phyloP scores from a whole-genome alignment of 2,329 filamentous ascomycete genomes.

The Aspergillus sp. region DNA sequence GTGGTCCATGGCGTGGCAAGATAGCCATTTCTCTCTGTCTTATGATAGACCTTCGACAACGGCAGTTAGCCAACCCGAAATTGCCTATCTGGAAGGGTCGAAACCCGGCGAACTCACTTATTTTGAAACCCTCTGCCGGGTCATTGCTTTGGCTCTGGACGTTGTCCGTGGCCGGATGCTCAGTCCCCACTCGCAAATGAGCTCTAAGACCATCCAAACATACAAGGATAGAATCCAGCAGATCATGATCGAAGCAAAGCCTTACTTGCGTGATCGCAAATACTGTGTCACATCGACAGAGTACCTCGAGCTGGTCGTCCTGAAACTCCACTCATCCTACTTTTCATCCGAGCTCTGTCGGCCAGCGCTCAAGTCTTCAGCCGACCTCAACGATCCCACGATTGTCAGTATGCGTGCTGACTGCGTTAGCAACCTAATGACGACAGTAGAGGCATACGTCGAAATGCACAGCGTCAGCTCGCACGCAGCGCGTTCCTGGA shows the following conservation, averaged over 20 bases:
- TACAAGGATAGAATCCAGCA: constrained; percentile 54
- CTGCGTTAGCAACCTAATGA: constrained; percentile 53
- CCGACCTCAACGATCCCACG: constrained; percentile 38
- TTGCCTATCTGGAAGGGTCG: constrained; percentile 45
- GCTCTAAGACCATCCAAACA: constrained; percentile 50
- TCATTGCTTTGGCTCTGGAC: constrained; percentile 50
- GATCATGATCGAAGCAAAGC: constrained; percentile 55
- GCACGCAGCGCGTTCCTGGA: constrained; percentile 43
- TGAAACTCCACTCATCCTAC: constrained; percentile 60
- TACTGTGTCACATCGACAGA: constrained; percentile 40
- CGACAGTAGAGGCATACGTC: constrained; percentile 56
- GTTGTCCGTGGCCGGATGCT: constrained; percentile 56
- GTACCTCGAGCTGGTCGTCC: constrained; percentile 56
- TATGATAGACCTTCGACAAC: constrained; percentile 56
- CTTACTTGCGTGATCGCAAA: constrained; percentile 52
- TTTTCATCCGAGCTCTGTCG: constrained; percentile 59
- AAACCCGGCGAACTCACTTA: constrained; percentile 49
- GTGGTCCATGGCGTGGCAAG: constrained; percentile 63
- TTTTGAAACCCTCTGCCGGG: constrained; percentile 55
- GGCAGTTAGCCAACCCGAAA: constrained; percentile 49
- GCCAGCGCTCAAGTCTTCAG: constrained; percentile 53
- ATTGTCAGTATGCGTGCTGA: constrained; percentile 43
- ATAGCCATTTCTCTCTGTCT: constrained; percentile 59
- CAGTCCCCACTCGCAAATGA: constrained; percentile 49
- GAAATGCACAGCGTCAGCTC: constrained; percentile 46